phyloP scores from a whole-genome alignment of 169 alveolate species.

The Plasmodium berghei region DNA sequence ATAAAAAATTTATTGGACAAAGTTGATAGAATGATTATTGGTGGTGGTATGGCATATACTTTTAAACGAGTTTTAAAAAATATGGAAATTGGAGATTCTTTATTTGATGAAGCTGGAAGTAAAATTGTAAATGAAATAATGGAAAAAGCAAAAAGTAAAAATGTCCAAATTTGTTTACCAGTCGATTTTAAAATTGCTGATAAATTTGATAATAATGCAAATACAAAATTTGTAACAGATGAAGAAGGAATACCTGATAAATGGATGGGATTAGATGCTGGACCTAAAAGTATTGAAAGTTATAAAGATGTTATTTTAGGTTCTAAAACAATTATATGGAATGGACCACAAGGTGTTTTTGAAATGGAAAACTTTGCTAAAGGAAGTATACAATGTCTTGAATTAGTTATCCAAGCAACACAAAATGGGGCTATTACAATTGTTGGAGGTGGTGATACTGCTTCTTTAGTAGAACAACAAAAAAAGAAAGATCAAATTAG shows the following conservation, averaged over 20 bases:
- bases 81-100: constrained; percentile 94
- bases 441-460: constrained; percentile 98
- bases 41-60: constrained; percentile 99
- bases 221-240: constrained; percentile 87
- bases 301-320: constrained; percentile 86
- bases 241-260: constrained; percentile 95
- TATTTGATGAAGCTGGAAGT: constrained; percentile 97
- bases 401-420: constrained; percentile 94
- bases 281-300: constrained; percentile 92
- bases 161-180: constrained; percentile 95
- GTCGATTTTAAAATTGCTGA: constrained; percentile 95
- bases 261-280: constrained; percentile 98
- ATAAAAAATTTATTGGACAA: constrained; percentile 93
- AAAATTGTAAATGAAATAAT: constrained; percentile 94
- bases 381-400: constrained; percentile 92
- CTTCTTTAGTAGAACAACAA: constrained; percentile 91
- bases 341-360: constrained; percentile 98
- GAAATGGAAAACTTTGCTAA: constrained; percentile 93
- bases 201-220: constrained; percentile 92
- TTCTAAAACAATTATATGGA: constrained; percentile 95
- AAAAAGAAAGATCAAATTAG: constrained; percentile 91
- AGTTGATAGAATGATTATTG: constrained; percentile 96
- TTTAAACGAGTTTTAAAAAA: constrained; percentile 92
- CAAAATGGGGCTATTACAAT: constrained; percentile 93
- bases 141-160: constrained; percentile 93